phyloP scores from a whole-genome alignment of 2,329 filamentous ascomycete genomes.

The Apiospora pterosperma region DNA sequence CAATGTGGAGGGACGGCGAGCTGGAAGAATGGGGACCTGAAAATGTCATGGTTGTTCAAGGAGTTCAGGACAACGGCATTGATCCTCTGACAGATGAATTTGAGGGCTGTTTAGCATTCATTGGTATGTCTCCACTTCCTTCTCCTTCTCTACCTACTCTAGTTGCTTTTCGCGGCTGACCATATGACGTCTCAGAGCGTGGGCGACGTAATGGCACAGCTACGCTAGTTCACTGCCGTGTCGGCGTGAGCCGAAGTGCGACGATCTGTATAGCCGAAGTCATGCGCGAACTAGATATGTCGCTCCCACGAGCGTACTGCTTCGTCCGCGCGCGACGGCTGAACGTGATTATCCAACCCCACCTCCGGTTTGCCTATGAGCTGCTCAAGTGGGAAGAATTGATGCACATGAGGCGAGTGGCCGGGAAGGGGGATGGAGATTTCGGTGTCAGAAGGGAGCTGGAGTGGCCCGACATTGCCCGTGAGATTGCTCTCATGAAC shows the following conservation, averaged over 20 bases:
- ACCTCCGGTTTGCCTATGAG: constrained; percentile 92
- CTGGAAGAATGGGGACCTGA: constrained; percentile 70
- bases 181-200: constrained; percentile 55
- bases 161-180: constrained; percentile 9
- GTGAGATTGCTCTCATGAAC: constrained; percentile 95
- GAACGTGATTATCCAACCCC: constrained; percentile 98
- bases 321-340: constrained; percentile 88
- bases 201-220: constrained; percentile 75
- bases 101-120: constrained; percentile 81
- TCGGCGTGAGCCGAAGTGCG: constrained; percentile 91
- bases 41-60: constrained; percentile 76
- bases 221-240: constrained; percentile 92
- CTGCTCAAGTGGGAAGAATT: constrained; percentile 92
- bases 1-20: constrained; percentile 74
- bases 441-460: constrained; percentile 65
- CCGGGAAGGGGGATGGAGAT: constrained; percentile 34
- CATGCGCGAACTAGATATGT: constrained; percentile 77
- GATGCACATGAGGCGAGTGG: constrained; percentile 52
- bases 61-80: constrained; percentile 95
- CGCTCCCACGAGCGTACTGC: constrained; percentile 91
- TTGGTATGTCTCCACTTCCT: constrained; percentile 61
- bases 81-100: constrained; percentile 88
- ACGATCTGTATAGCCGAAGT: constrained; percentile 99
- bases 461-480: constrained; percentile 84
- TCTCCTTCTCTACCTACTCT: background rate